phyloP scores from a whole-genome alignment of 225 moss, liverwort and hornwort genomes.

The Takakia lepidozioides region DNA sequence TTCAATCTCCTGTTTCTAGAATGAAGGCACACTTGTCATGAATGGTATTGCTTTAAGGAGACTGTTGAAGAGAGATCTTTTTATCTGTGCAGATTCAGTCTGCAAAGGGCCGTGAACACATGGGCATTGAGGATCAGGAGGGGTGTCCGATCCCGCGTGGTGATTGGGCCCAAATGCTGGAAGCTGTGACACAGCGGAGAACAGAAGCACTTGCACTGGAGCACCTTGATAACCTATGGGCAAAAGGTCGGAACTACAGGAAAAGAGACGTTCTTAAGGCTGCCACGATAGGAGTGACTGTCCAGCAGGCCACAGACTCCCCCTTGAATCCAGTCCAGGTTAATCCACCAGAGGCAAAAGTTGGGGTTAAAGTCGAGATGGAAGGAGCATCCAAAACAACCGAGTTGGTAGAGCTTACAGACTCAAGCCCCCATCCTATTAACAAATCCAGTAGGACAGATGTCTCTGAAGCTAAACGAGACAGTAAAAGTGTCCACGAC shows the following conservation, averaged over 20 bases:
- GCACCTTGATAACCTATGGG: conserved; percentile 51
- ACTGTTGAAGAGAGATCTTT: too few species aligned
- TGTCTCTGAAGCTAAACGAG: conserved; percentile 1
- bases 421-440: conserved; percentile 5
- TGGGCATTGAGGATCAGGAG: conserved; percentile 15
- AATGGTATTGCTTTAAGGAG: too few species aligned
- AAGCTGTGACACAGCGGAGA: conserved; percentile 32
- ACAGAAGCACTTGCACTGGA: conserved; percentile 45
- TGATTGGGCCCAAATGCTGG: conserved; percentile 62
- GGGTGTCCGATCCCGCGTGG: conserved; percentile 18
- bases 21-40: too few species aligned
- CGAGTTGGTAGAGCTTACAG: conserved; percentile 19
- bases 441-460: background rate
- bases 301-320: conserved; percentile 8
- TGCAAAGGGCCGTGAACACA: conserved; percentile 13
- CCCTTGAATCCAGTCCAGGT: conserved; percentile 5
- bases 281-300: conserved; percentile 6
- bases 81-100: conserved; percentile 17
- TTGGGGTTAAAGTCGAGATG: conserved; percentile 10
- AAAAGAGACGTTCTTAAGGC: conserved; percentile 27
- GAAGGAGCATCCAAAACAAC: conserved; percentile 15
- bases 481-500: conserved; percentile 18
- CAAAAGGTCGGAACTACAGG: conserved; percentile 44
- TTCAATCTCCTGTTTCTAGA: too few species aligned
- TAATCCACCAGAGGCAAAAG: conserved; percentile 5